Evolutionary conservation across 2,329 filamentous ascomycete genomes (phyloP), one percentile per base, ranked within the genome.

Genomic region (Kalmusia sp.): DNA sequence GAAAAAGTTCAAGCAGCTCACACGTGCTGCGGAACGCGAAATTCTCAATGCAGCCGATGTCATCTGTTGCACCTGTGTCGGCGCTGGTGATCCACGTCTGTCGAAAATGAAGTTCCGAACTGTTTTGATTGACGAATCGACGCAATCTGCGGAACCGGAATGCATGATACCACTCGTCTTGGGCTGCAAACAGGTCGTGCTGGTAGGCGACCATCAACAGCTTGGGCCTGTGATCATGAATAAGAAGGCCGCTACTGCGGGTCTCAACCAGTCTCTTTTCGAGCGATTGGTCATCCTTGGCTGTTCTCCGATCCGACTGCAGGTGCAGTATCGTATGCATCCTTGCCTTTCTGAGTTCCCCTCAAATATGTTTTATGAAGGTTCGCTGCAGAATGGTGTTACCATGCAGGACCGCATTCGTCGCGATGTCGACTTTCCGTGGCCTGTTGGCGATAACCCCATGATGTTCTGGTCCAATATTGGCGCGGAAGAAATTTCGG

Each of bases 401-500:
- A 96, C 93, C 0, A 90, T 90, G 72, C 88, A 91, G 63, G 89
- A 96, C 69, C 89, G 95, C 55, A 83, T 98, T 59, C 89, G 93
- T 58, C 89, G 89, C 61, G 93, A 99, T 66, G 92, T 99, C 24
- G 95, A 99, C 75, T 99, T 99, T 74, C 95, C 95, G 11, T 99
- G 95, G 95, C 95, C 95, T 2, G 91, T 96, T 25, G 86, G 82
- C 17, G 93, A 98, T 72, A 92, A 88, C 64, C 95, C 95, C 3
- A 99, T 99, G 95, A 98, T 98, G 95, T 99, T 99, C 79, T 99
- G 95, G 95, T 96, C 92, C 22, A 99, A 99, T 72, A 81, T 97
- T 50, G 95, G 95, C 55, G 96, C 96, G 55, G 95, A 99, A 76
- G 95, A 99, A 76, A 99, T 99, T 45, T 97, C 93, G 6, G 95